These are phyloP conservation scores for Articulospora tetracladia DNA, from an alignment of 495 filamentous ascomycete genomes.

Conservation along the genomic window DNA sequence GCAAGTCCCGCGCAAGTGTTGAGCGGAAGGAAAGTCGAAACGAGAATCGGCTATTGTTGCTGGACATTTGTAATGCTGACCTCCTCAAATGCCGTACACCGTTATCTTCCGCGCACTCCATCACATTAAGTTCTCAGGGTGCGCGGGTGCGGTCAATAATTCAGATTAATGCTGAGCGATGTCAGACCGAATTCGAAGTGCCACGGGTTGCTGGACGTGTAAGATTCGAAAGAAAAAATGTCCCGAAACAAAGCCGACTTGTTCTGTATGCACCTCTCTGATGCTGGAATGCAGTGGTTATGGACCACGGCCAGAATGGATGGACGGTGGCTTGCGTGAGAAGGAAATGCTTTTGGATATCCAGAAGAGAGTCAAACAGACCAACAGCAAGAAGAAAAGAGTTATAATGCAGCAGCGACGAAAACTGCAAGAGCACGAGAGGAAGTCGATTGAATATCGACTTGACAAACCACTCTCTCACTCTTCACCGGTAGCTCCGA, in stretches of 20 bases:
- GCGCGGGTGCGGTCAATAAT: no score
- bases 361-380: conserved; percentile 3
- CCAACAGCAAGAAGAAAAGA: not conserved
- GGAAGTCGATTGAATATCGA: not conserved
- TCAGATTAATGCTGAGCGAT: no score
- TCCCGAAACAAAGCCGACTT: conserved; percentile 30
- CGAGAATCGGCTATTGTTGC: conserved; percentile 6
- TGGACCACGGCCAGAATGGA: conserved; percentile 29
- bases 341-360: conserved; percentile 23
- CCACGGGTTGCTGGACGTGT: conserved; percentile 35
- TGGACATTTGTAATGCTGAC: no score
- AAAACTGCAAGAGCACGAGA: not conserved
- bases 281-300: conserved; percentile 32
- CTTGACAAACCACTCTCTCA: no score
- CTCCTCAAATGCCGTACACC: no score
- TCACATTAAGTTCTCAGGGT: no score
- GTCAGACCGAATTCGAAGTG: conserved; percentile 6
- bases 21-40: not conserved
- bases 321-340: conserved; percentile 27
- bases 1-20: not conserved
- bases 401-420: not conserved
- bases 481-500: no score
- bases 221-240: conserved; percentile 37
- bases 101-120: no score
- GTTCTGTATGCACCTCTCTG: conserved; percentile 27